Percentiles rank a stretch among this genome's conserved stretches.
phyloP scores from a whole-genome alignment of 164 flowering plant species.

The Litsea cubeba region DNA sequence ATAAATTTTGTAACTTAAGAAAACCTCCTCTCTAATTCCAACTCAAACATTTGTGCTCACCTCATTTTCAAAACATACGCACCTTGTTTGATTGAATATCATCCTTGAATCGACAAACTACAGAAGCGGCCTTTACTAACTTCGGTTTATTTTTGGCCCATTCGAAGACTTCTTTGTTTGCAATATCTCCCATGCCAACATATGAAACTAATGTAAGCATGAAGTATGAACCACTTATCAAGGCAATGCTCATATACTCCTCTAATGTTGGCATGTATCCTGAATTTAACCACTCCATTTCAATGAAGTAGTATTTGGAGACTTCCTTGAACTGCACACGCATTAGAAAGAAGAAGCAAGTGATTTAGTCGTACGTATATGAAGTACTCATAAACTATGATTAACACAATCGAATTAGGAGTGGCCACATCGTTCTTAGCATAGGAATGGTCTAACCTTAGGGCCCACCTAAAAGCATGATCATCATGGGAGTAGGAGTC shows the following conservation, averaged over 20 bases:
- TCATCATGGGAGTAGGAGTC: no score
- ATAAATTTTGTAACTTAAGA: not conserved
- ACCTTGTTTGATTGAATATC: constrained; percentile 23
- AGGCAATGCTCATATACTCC: constrained; percentile 27
- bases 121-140: not conserved
- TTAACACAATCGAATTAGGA: no score
- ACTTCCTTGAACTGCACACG: constrained; percentile 10
- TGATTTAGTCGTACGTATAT: no score
- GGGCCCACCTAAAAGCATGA: no score
- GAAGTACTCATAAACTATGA: no score
- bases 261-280: constrained; percentile 11
- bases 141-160: constrained; percentile 22
- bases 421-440: no score
- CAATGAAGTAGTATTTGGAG: constrained; percentile 21
- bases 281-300: constrained; percentile 30
- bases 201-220: constrained; percentile 9
- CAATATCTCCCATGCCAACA: constrained; percentile 30
- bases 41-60: no score
- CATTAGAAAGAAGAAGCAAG: no score
- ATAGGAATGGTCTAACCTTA: no score
- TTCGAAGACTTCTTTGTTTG: constrained; percentile 21
- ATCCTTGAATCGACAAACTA: constrained; percentile 13
- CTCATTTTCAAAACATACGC: not conserved
- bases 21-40: no score
- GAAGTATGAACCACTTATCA: constrained; percentile 1